Base-by-base conservation (phyloP, 2,329 filamentous ascomycete species). In the Neophaeococcomyces aloes region DNA sequence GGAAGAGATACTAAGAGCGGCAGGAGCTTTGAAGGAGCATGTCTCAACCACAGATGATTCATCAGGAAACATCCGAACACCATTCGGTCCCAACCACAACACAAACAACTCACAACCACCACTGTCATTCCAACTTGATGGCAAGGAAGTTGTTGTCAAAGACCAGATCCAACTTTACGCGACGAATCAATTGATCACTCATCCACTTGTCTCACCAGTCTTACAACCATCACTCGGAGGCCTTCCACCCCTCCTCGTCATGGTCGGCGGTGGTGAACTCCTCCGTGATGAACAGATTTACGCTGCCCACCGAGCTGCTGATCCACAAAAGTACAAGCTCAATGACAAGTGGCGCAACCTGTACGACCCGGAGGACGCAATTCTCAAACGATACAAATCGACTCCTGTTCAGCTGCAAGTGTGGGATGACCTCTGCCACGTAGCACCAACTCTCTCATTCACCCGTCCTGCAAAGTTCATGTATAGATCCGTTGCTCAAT, bases 391-490 rank as follows among this genome's bases (percentile, higher is more conserved):
- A 49, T 93, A 86, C 61, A 77, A 78, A 45, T 85, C 87, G 0
- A 98, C 91, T 0, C 78, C 94, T 54, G 89, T 96, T 0, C 87
- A 95, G 59, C 72, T 98, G 2, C 91, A 96, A 60, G 81, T 96
- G 1, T 96, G 89, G 88, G 89, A 96, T 46, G 84, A 94, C 55
- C 68, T 96, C 2, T 96, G 91, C 56, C 89, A 96, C 59, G 88
- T 94, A 4, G 81, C 83, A 0, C 86, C 89, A 1, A 95, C 88
- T 0, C 71, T 96, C n/a, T 94, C 86, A 56, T 96, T 94, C 61
- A 96, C 89, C 0, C 76, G 81, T n/a, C 91, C 91, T 1, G 91
- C 89, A 35, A 96, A 96, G 61, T 84, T 83, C 65, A 95, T 96
- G 87, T 96, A 86, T 60, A 77, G 89, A 37, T 85, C 86, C 1